Percentiles rank a stretch among this genome's conserved stretches.
phyloP scores from a whole-genome alignment of 768 basidiomycete genomes.

The Russula sp. region DNA sequence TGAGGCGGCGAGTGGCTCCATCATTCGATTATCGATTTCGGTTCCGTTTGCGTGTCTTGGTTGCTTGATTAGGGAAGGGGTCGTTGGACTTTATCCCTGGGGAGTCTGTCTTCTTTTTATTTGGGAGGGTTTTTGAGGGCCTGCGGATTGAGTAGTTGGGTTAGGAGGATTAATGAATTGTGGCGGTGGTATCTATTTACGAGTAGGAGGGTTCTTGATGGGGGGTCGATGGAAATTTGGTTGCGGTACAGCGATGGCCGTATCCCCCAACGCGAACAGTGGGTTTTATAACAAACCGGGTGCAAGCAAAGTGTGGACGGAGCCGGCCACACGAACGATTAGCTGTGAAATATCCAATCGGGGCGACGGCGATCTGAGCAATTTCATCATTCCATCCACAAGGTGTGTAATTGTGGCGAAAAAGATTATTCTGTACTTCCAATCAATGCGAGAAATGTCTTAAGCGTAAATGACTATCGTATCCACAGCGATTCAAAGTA shows the following conservation, averaged over 20 bases:
- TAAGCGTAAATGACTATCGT: too few relatives aligned
- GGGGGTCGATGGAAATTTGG: neutral
- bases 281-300: slow-evolving; percentile 2
- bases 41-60: too few relatives aligned
- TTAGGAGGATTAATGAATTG: neutral
- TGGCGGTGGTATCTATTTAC: neutral
- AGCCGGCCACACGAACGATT: too few relatives aligned
- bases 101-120: neutral
- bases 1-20: neutral
- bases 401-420: neutral
- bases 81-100: neutral
- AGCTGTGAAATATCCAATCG: neutral
- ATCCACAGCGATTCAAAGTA: too few relatives aligned
- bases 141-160: neutral
- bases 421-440: too few relatives aligned
- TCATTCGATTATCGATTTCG: too few relatives aligned
- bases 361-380: neutral
- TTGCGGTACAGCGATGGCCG: neutral
- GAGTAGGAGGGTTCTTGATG: neutral
- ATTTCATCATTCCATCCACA: neutral
- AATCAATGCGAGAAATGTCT: neutral
- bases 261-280: neutral
- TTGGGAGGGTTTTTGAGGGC: neutral
- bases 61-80: too few relatives aligned
- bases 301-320: too few relatives aligned